Base-by-base conservation (phyloP, 2,329 filamentous ascomycete genomes). In the Cladosporium sp. region DNA sequence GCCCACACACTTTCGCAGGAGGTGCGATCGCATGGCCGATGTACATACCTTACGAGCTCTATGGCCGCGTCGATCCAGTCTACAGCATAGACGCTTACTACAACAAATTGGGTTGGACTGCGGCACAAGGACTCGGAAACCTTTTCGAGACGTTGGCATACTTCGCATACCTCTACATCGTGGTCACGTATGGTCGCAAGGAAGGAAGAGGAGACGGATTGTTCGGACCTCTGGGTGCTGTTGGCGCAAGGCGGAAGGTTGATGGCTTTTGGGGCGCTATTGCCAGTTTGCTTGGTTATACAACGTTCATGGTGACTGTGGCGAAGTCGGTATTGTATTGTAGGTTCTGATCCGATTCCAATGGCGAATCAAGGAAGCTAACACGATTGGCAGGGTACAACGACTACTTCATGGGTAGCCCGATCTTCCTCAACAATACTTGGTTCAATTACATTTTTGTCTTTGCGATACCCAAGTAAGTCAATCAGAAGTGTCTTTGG, bases 1-100 rank as follows among this genome's bases (percentile, higher is more conserved):
- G 91, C 19, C 91, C 91, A 28, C 83, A 87, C 72, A 89, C 85
- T 58, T 94, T 96, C 89, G 84, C 86, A 0, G 89, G 90, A 64
- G 91, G 91, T 15, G 74, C 73, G 47, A 77, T 88, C 53, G 89
- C 95, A 75, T 80, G 76, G 65, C 88, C 89, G 1, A 66, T 96
- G 40, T 96, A 84, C 82, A 76, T 75, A 28, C 90, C 89, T 0
- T 96, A 96, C 75, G 83, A 82, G 67, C 83, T 95, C 1, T 96
- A 96, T 75, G 89, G 87, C 58, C 77, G 80, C 51, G 78, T 96
- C 63, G 91, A 96, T 74, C 79, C 91, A 71, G 79, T 93, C 32
- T 96, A 96, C 75, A 90, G 91, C 39, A 87, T 82, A 78, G 85
- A 87, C 65, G 86, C 88, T 3, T 90, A 82, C 70, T 75, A 89